Evolutionary conservation across 495 filamentous ascomycete genomes (phyloP).

Genomic region (Aspergillus diversus): DNA sequence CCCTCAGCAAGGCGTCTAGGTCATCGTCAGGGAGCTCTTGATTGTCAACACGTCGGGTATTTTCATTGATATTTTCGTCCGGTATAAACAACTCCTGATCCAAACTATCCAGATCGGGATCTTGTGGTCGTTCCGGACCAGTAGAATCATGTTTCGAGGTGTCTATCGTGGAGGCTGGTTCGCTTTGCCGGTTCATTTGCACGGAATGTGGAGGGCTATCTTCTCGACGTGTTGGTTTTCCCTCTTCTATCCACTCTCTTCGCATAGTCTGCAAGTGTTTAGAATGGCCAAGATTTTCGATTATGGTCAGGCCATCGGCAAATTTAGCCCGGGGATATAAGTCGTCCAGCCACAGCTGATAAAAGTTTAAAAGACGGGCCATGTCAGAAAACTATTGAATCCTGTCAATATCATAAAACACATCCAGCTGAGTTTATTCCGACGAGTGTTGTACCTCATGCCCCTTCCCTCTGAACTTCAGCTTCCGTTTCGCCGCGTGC

Average conservation of each 20-base stretch:
- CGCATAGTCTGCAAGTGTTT: constrained; percentile 72
- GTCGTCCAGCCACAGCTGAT: constrained; percentile 97
- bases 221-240: constrained; percentile 32
- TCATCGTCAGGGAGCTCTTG: constrained; percentile 38
- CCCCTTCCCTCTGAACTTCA: constrained; percentile 90
- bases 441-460: constrained; percentile 67
- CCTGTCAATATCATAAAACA: neutral
- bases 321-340: constrained; percentile 95
- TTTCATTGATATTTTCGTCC: constrained; percentile 22
- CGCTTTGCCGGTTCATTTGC: neutral
- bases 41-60: constrained; percentile 7
- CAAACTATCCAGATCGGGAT: neutral
- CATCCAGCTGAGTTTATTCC: neutral
- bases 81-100: constrained; percentile 35
- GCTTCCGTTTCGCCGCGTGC: constrained; percentile 64
- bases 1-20: constrained; percentile 41
- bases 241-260: constrained; percentile 86
- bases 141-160: neutral
- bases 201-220: constrained; percentile 5
- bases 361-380: constrained; percentile 79
- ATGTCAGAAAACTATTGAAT: constrained; percentile 77
- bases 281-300: constrained; percentile 91
- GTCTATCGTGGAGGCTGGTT: neutral
- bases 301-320: constrained; percentile 83
- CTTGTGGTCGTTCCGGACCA: neutral